Evolutionary conservation across 2,329 filamentous ascomycete species (phyloP).

Genomic region (Colletotrichum camelliae): DNA sequence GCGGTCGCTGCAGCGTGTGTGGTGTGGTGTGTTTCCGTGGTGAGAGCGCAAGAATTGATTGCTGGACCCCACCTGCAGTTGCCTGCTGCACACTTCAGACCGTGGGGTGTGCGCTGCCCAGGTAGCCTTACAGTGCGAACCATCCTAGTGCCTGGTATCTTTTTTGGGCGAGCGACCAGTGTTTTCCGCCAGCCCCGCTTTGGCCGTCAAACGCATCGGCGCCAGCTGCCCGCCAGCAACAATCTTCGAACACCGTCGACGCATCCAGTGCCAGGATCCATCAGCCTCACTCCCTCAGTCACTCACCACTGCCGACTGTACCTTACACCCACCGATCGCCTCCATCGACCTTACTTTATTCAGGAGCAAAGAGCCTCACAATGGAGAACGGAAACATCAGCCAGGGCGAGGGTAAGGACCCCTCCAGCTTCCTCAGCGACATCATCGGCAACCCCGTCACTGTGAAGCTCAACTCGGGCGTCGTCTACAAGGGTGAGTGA

Average conservation of each 20-base stretch:
- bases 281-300: constrained; percentile 3
- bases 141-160: background rate
- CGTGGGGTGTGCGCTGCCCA: background rate
- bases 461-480: constrained; percentile 98
- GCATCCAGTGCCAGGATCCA: background rate
- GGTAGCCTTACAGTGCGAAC: constrained; percentile 22
- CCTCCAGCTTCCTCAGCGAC: constrained; percentile 89
- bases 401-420: constrained; percentile 82
- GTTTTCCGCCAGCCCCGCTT: background rate
- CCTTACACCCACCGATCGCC: background rate
- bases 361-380: constrained; percentile 13
- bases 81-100: background rate
- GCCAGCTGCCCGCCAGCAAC: constrained; percentile 7
- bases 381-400: constrained; percentile 78
- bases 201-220: background rate
- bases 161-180: background rate
- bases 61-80: background rate
- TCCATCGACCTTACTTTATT: background rate
- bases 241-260: constrained; percentile 14
- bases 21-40: constrained; percentile 11
- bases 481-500: constrained; percentile 87
- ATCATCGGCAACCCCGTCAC: constrained; percentile 95
- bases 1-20: background rate
- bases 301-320: background rate
- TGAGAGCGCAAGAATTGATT: constrained; percentile 11